Conservation (phyloP, 1,284 basidiomycete genomes). For the Testicularia cyperi region DNA sequence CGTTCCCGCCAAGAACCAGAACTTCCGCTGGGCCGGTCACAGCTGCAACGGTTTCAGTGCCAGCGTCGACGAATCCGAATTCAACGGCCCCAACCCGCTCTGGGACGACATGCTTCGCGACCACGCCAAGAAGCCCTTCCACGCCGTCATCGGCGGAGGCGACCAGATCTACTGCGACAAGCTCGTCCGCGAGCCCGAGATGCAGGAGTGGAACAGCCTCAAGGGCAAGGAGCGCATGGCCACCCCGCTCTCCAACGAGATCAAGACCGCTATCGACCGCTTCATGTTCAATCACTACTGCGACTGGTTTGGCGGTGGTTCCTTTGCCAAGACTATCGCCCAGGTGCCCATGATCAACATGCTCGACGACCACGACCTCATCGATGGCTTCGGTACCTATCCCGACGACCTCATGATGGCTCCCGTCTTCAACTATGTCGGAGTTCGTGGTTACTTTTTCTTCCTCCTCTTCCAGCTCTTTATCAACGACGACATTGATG, state of each 20-base stretch:
- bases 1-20: constrained; percentile 77
- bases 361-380: constrained; percentile 70
- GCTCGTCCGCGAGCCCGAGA: constrained; percentile 59
- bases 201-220: constrained; percentile 77
- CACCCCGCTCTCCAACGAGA: constrained; percentile 72
- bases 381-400: constrained; percentile 87
- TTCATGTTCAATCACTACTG: constrained; percentile 75
- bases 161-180: constrained; percentile 57
- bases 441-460: constrained; percentile 51
- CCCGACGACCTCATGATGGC: constrained; percentile 53
- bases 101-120: constrained; percentile 86
- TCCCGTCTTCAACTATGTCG: constrained; percentile 53
- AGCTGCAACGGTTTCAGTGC: constrained; percentile 68
- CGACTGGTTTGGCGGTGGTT: constrained; percentile 75
- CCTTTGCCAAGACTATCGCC: constrained; percentile 87
- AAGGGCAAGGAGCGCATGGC: constrained; percentile 68
- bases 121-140: constrained; percentile 79
- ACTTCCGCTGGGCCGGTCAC: constrained; percentile 87
- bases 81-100: constrained; percentile 64
- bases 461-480: constrained; percentile 59
- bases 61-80: constrained; percentile 62
- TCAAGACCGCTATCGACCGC: constrained; percentile 77
- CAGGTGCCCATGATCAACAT: constrained; percentile 74
- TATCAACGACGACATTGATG: constrained; percentile 51
- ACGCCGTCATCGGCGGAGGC: constrained; percentile 75